A percentile compares a stretch with the other conserved stretches of the same genome.
Conservation (phyloP, 202 grass and related monocot genomes). For the Setaria viridis region DNA sequence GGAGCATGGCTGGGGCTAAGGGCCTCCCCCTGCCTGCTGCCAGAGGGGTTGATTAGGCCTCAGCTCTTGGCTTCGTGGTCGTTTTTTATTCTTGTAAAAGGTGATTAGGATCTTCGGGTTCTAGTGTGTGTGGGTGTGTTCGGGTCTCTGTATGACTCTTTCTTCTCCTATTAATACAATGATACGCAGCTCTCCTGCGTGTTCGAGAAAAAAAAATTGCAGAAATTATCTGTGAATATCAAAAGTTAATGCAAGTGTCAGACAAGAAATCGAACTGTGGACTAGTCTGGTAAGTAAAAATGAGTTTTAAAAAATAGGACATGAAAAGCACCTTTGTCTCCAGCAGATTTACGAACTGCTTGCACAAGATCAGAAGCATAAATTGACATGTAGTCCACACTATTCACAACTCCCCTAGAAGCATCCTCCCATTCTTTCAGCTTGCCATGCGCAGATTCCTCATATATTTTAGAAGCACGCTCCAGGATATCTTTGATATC, state of each 20-base stretch:
- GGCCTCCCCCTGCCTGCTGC: too few species aligned
- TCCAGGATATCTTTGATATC: slow-evolving; percentile 93
- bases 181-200: too few species aligned
- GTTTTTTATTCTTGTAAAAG: too few species aligned
- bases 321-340: slow-evolving; percentile 66
- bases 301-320: background rate
- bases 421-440: slow-evolving; percentile 51
- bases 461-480: slow-evolving; percentile 64
- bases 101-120: too few species aligned
- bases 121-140: too few species aligned
- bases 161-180: too few species aligned
- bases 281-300: slow-evolving; percentile 22
- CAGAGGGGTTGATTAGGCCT: too few species aligned
- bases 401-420: slow-evolving; percentile 53
- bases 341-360: slow-evolving; percentile 88
- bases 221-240: slow-evolving; percentile 1
- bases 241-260: background rate
- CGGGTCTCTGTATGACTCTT: too few species aligned
- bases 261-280: background rate
- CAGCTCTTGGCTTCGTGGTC: too few species aligned
- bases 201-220: background rate
- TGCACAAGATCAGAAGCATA: slow-evolving; percentile 87
- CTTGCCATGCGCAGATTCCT: slow-evolving; percentile 55
- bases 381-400: slow-evolving; percentile 91
- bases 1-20: too few species aligned